Base-by-base conservation (phyloP, 2,329 filamentous ascomycete species). In the Claviceps paspali region DNA sequence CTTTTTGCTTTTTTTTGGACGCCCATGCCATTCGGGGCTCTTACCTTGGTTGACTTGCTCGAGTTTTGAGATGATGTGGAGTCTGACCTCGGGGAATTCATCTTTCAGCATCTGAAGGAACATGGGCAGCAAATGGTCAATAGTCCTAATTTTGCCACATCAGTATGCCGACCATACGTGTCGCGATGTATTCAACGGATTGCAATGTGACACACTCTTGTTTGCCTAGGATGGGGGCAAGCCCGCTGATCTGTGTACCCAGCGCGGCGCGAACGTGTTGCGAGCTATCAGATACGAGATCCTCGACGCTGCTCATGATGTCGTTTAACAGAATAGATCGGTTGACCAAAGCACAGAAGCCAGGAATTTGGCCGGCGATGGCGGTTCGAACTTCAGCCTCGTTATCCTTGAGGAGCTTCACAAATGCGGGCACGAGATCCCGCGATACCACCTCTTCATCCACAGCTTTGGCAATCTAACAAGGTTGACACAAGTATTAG, bases 21-120 rank as follows among this genome's bases (percentile, higher is more conserved):
- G n/a, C n/a, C n/a, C 9, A 28, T 8, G 18, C 10, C 30, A 54
- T 64, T 45, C 66, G 86, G 7, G 9, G 9, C 29, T 31, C 8
- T n/a, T n/a, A 37, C 83, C 83, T 63, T 95, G 84, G 64, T 98
- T 98, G 46, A 98, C 91, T 45, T 92, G 75, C 65, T 98, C 92
- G 38, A 98, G 77, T 64, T 98, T 98, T n/a, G 91, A 96, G 54
- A 98, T 98, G 59, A 98, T 98, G 64, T 98, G 93, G 41, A 98
- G 76, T 44, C 91, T 82, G 36, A 98, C 91, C 56, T 98, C 91
- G 17, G 91, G 91, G 60, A 95, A 96, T 55, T 98, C 91, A 52
- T 98, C 91, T 71, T 96, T 98, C 51, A 98, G 78, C 91, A 98
- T 98, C 59, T 93, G 84, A 38, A 98, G 71, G 62, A 98, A 96